These are phyloP conservation scores for Cryptosporidium felis DNA, from an alignment of 169 alveolate species.

Conservation along the genomic window DNA sequence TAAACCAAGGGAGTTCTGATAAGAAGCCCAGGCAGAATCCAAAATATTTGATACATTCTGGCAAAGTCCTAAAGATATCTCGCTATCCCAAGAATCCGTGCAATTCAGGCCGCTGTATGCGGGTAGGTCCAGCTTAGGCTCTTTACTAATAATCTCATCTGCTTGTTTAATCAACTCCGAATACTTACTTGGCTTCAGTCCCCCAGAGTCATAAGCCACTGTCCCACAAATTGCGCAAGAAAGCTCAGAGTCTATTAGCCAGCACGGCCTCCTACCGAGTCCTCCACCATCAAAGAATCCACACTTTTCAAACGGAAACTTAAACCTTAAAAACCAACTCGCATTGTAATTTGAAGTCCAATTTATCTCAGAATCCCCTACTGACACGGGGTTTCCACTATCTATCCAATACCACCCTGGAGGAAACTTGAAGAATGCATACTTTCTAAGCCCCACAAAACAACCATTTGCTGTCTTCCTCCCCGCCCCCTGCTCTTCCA, in stretches of 20 bases:
- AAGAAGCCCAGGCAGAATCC: conserved; percentile 41
- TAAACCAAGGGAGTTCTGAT: neutral
- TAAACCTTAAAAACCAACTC: conserved; percentile 54
- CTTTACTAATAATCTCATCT: conserved; percentile 64
- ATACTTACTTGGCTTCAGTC: conserved; percentile 31
- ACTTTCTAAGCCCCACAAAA: conserved; percentile 64
- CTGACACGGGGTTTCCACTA: conserved; percentile 14
- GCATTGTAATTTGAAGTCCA: conserved; percentile 66
- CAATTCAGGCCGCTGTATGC: conserved; percentile 35
- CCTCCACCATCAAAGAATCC: conserved; percentile 64
- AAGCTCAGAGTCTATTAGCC: conserved; percentile 70
- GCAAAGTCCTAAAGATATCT: conserved; percentile 17
- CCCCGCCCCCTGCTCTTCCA: neutral
- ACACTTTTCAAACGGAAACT: conserved; percentile 66
- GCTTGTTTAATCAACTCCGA: conserved; percentile 37
- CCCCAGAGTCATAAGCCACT: conserved; percentile 69
- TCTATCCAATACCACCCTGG: conserved; percentile 72
- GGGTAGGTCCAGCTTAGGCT: conserved; percentile 53
- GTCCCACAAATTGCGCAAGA: conserved; percentile 68
- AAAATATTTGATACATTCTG: conserved; percentile 56
- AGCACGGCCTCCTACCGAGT: conserved; percentile 66
- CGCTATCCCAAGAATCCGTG: conserved; percentile 27
- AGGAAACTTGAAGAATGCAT: conserved; percentile 64
- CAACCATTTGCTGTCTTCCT: conserved; percentile 48
- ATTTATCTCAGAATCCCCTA: conserved; percentile 27